Percentiles rank a stretch among this genome's conserved stretches.
phyloP scores from a whole-genome alignment of 257 asterid species.

The Solanum corneliomulleri region DNA sequence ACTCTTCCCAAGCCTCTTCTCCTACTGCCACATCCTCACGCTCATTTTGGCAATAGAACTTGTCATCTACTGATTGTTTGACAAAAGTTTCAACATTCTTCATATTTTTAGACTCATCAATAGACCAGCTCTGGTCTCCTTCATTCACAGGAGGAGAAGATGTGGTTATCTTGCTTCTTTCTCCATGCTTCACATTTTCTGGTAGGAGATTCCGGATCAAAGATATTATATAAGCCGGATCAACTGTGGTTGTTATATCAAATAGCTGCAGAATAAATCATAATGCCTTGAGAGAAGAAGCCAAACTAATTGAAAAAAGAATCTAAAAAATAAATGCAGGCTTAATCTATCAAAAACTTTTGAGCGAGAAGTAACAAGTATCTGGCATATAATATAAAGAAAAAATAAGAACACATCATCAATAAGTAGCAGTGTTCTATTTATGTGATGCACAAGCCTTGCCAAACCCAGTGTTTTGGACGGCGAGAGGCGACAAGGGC shows the following conservation, averaged over 20 bases:
- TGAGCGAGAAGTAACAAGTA: not conserved
- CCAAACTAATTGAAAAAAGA: not conserved
- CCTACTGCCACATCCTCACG: conserved; percentile 14
- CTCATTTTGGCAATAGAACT: conserved; percentile 2
- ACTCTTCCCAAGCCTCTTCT: conserved; percentile 76
- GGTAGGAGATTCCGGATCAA: conserved; percentile 88
- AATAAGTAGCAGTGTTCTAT: not conserved
- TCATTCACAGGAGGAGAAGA: conserved; percentile 23
- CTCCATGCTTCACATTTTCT: conserved; percentile 18
- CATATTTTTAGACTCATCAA: conserved; percentile 22
- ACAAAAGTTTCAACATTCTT: conserved; percentile 20
- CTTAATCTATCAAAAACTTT: not conserved
- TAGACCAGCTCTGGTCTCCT: conserved; percentile 2
- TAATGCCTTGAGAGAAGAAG: not conserved
- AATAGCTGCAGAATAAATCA: conserved; percentile 44
- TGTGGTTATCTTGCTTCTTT: conserved; percentile 8
- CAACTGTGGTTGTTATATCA: conserved; percentile 70
- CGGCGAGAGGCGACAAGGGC: too few species aligned
- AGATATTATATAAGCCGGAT: conserved; percentile 81
- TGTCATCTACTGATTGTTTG: conserved; percentile 17
- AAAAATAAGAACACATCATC: not conserved
- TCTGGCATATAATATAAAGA: not conserved
- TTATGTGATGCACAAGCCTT: not conserved
- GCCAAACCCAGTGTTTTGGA: too few species aligned
- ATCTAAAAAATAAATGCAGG: not conserved